Conservation (phyloP, 176 grass and related monocot genomes). For the Eragrostis curvula region DNA sequence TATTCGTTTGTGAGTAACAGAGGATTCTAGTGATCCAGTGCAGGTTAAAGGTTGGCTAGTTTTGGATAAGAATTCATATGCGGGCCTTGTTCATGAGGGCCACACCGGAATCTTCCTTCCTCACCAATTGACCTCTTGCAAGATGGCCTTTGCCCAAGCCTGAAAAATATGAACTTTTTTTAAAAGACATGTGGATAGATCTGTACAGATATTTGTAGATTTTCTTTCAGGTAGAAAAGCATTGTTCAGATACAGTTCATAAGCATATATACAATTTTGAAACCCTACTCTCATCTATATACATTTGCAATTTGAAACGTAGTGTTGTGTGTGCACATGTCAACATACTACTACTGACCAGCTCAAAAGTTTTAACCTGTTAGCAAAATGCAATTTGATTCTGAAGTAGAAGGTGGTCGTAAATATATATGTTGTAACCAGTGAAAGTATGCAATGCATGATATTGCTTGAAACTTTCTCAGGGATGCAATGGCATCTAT, state of each 20-base stretch:
- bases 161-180: background rate
- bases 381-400: no score
- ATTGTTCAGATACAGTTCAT: background rate
- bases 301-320: background rate
- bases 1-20: slow-evolving; percentile 1
- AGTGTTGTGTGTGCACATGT: background rate
- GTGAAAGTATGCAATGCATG: no score
- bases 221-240: background rate
- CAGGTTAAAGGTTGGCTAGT: background rate
- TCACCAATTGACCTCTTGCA: background rate
- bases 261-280: no score
- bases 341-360: background rate
- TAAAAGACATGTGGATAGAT: background rate
- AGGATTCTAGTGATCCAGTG: background rate
- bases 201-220: slow-evolving; percentile 12
- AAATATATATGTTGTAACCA: no score
- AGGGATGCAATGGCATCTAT: no score
- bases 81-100: background rate
- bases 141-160: background rate
- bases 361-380: slow-evolving; percentile 1
- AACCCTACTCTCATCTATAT: background rate
- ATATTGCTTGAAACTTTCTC: no score
- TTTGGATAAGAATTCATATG: slow-evolving; percentile 32
- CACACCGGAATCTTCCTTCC: background rate
- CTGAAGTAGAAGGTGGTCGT: no score